Base-by-base conservation (phyloP, 2,329 filamentous ascomycete genomes). In the Coniochaeta hoffmannii region DNA sequence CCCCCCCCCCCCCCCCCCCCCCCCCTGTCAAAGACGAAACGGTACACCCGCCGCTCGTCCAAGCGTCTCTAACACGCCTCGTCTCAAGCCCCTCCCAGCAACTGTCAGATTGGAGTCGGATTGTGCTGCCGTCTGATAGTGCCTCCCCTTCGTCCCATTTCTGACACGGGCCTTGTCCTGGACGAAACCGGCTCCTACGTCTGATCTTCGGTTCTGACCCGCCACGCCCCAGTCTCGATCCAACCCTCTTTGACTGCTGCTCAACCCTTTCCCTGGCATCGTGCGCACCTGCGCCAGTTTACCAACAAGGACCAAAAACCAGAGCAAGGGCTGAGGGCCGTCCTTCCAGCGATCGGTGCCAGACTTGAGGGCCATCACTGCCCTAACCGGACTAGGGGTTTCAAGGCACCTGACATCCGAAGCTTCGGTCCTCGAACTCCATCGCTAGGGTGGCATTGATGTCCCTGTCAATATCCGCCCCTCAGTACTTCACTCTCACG, bases 181-280 rank as follows among this genome's bases (percentile, higher is more conserved):
- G 66, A 63, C 75, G 73, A 79, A 77, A 78, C 74, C 62, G 57
- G 62, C 66, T 73, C 69, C 66, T 70, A 70, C 71, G 73, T 75
- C 71, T 75, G 63, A 62, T 63, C 62, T 53, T 15, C 59, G 31
- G 19, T 49, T 34, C 38, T 55, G 15, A 30, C 46, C 34, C 10
- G 44, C 54, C 28, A 15, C 24, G 44, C 9, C 50, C 34, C 3
- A 9, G 17, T 24, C 41, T 41, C 55, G 7, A 51, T 44, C 34
- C 30, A 2, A 22, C 19, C 38, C 50, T n/a, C 36, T 19, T 38
- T 12, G 26, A 36, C 34, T 11, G 34, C 35, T 49, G 31, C 30
- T 49, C 41, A 28, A 46, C 38, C 41, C 41, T 46, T 19, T 28
- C 19, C n/a, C n/a, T n/a, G n/a, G 53, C 38, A 31, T 50, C 54